phyloP scores from a whole-genome alignment of 2,329 filamentous ascomycete genomes.

The Immersiporthe knoxdaviesiana region DNA sequence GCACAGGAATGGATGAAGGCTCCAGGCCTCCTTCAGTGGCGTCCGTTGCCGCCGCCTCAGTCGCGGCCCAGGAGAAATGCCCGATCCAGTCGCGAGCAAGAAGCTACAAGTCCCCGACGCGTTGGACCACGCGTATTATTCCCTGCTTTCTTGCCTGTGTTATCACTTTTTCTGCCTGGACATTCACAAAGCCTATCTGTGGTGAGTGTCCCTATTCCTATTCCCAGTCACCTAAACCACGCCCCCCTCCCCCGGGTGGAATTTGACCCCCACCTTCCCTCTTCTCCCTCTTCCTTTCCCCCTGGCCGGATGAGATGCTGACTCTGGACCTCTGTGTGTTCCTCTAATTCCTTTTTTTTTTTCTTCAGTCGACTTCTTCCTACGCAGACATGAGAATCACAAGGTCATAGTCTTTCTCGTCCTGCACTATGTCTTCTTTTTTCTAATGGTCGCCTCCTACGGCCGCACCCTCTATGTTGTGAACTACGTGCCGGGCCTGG shows the following conservation, averaged over 20 bases:
- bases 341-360: neutral
- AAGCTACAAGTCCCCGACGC: conserved; percentile 49
- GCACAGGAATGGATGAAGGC: conserved; percentile 2
- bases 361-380: conserved; percentile 73
- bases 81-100: conserved; percentile 33
- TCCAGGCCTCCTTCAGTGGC: neutral
- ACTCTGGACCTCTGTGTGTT: neutral
- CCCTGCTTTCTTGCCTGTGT: conserved; percentile 69
- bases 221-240: no score
- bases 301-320: neutral
- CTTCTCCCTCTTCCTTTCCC: no score
- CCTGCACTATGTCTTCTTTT: conserved; percentile 72
- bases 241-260: no score
- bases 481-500: conserved; percentile 71
- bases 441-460: conserved; percentile 70
- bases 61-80: conserved; percentile 6
- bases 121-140: conserved; percentile 66
- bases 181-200: conserved; percentile 68
- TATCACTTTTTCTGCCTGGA: conserved; percentile 73
- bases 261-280: no score
- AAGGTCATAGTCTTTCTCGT: conserved; percentile 71
- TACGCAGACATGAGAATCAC: conserved; percentile 54
- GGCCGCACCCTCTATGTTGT: conserved; percentile 71
- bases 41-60: neutral
- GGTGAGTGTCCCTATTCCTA: no score